Evolutionary conservation across 2,329 filamentous ascomycete species (phyloP).

Genomic region (Fusarium sp.): DNA sequence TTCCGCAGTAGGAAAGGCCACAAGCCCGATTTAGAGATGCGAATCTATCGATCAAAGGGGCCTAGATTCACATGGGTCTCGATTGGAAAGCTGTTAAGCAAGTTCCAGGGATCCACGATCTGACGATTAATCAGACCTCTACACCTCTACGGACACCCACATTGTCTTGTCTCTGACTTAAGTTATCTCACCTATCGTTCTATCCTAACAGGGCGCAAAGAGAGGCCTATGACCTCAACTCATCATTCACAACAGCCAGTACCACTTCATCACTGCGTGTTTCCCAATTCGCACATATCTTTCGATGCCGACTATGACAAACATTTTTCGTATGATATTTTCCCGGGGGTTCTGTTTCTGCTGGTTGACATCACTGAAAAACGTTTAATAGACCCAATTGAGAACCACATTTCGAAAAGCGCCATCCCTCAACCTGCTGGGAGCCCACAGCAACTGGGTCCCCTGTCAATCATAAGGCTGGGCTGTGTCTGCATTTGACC

Average conservation of each 20-base stretch:
- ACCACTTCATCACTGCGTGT: not conserved
- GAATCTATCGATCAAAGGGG: conserved; percentile 13
- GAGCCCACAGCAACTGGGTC: conserved; percentile 26
- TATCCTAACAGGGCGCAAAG: not conserved
- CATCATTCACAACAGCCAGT: too few relatives aligned
- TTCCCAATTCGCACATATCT: not conserved
- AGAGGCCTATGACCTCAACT: too few relatives aligned
- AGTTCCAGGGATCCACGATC: conserved; percentile 9
- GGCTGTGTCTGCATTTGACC: conserved; percentile 44
- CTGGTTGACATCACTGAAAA: conserved; percentile 7
- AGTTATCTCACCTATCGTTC: not conserved
- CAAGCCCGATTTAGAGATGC: conserved; percentile 25
- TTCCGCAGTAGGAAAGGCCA: conserved; percentile 23
- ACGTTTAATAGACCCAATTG: conserved; percentile 4
- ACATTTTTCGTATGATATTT: not conserved
- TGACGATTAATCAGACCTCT: not conserved
- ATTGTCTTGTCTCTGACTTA: too few relatives aligned
- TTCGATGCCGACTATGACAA: not conserved
- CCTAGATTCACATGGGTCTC: conserved; percentile 17
- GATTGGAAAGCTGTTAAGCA: conserved; percentile 1
- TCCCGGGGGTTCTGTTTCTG: not conserved
- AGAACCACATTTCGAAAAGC: conserved; percentile 19
- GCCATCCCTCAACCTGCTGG: conserved; percentile 31
- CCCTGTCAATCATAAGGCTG: conserved; percentile 46
- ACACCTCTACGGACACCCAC: not conserved